These are phyloP conservation scores for Yamagishiella unicocca DNA, from an alignment of 139 green algal species.

Conservation along the genomic window DNA sequence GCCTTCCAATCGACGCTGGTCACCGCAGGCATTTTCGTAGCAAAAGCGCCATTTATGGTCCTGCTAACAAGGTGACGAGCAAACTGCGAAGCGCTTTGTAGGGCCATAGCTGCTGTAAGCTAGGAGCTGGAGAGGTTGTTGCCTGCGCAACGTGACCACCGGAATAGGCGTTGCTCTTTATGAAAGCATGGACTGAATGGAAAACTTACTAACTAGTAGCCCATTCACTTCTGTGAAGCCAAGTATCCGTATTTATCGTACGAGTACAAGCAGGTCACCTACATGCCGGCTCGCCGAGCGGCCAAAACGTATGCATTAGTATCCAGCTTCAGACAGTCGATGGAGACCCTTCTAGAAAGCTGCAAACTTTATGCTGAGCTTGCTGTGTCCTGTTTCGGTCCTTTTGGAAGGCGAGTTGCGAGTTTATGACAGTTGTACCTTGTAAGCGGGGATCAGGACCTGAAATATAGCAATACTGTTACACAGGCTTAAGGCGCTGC, in stretches of 20 bases:
- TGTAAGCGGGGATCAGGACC: neutral
- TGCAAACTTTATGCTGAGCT: constrained; percentile 15
- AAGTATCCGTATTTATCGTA: too few relatives aligned
- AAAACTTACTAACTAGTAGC: too few relatives aligned
- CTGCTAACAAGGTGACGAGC: neutral
- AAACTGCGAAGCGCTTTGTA: neutral
- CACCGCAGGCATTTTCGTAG: neutral
- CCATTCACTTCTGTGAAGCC: too few relatives aligned
- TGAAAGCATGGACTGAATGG: neutral
- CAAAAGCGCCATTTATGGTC: neutral
- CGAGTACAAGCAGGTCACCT: too few relatives aligned
- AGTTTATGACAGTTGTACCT: neutral
- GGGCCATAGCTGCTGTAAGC: constrained; percentile 10
- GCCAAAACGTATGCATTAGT: neutral
- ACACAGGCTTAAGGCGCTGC: constrained; percentile 39
- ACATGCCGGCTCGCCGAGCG: too few relatives aligned
- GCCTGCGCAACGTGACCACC: neutral
- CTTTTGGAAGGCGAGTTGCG: constrained; percentile 21
- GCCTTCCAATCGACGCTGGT: constrained; percentile 48
- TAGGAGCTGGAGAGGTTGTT: too few relatives aligned
- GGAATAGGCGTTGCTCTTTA: neutral
- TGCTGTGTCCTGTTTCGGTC: constrained; percentile 24
- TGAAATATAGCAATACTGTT: neutral
- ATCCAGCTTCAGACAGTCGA: too few relatives aligned
- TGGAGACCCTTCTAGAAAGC: neutral